phyloP scores from a whole-genome alignment of 2,329 filamentous ascomycete species.

The Teratosphaeria gauchensis region DNA sequence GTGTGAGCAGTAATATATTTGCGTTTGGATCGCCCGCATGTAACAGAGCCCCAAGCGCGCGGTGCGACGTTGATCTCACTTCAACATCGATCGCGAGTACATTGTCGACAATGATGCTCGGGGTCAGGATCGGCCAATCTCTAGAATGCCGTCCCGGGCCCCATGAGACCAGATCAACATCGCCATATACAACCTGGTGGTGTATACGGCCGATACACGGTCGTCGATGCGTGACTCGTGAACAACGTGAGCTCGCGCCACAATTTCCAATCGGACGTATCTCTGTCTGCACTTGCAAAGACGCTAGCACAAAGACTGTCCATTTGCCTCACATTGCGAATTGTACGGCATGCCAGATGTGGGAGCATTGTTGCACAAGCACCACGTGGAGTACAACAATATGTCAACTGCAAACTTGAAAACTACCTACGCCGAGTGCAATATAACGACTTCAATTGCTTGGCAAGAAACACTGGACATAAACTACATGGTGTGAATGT shows the following conservation, averaged over 20 bases:
- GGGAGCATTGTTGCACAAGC: background rate
- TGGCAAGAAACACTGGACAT: too few species aligned
- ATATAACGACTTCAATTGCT: too few species aligned
- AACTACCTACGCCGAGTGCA: too few species aligned
- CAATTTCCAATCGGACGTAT: background rate
- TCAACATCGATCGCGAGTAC: background rate
- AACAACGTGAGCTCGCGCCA: background rate
- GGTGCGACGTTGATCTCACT: background rate
- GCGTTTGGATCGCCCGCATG: background rate
- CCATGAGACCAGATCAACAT: background rate
- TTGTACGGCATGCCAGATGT: background rate
- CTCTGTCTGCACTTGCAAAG: background rate
- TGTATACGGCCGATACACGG: background rate
- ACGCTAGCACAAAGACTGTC: background rate
- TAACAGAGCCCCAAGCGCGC: background rate
- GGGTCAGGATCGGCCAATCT: background rate
- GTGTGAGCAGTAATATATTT: background rate
- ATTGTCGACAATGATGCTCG: background rate
- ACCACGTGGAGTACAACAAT: background rate
- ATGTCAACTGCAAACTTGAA: background rate
- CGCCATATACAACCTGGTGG: too few species aligned
- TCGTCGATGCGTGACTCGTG: background rate
- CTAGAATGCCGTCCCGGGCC: background rate
- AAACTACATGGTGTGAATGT: too few species aligned
- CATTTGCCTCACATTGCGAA: background rate